Percentiles rank a stretch among this genome's conserved stretches.
phyloP scores from a whole-genome alignment of 768 basidiomycete genomes.

The Termitomyces sp. region DNA sequence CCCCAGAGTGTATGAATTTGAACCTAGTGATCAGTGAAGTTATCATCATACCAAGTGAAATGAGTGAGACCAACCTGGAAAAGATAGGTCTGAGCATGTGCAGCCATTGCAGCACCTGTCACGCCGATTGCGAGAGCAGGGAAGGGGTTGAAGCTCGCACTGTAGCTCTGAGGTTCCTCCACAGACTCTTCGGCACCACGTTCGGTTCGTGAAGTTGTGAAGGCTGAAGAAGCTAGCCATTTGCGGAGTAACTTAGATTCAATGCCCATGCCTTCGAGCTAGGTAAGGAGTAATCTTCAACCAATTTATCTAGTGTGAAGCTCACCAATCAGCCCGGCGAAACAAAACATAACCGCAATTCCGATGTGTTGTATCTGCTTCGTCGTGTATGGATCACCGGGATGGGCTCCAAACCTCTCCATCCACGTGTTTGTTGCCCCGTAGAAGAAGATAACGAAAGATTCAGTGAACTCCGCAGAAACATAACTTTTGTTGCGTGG shows the following conservation, averaged over 20 bases:
- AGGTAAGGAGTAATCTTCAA: background rate
- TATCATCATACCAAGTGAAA: background rate
- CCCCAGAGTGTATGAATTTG: conserved; percentile 94
- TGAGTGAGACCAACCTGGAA: conserved; percentile 58
- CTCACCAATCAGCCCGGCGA: conserved; percentile 76
- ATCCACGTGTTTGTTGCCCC: conserved; percentile 94
- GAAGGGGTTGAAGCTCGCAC: conserved; percentile 84
- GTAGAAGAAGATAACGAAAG: conserved; percentile 79
- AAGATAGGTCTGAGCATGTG: conserved; percentile 86
- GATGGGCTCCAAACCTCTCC: conserved; percentile 85
- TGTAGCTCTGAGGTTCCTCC: conserved; percentile 70
- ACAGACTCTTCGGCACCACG: conserved; percentile 39
- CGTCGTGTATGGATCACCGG: conserved; percentile 83
- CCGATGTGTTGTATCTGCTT: conserved; percentile 93
- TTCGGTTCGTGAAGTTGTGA: conserved; percentile 26
- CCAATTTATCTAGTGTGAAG: background rate
- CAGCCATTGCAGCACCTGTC: conserved; percentile 91
- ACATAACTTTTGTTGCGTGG: conserved; percentile 44
- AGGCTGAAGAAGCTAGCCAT: conserved; percentile 66
- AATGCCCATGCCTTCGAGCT: conserved; percentile 61
- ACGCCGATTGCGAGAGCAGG: conserved; percentile 92
- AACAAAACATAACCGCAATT: conserved; percentile 97
- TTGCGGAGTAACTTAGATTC: conserved; percentile 73
- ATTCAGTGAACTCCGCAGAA: conserved; percentile 79
- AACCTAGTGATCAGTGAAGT: conserved; percentile 43